These are phyloP conservation scores for Neolentinus lepideus DNA, from an alignment of 1,284 basidiomycete genomes.

Conservation along the genomic window DNA sequence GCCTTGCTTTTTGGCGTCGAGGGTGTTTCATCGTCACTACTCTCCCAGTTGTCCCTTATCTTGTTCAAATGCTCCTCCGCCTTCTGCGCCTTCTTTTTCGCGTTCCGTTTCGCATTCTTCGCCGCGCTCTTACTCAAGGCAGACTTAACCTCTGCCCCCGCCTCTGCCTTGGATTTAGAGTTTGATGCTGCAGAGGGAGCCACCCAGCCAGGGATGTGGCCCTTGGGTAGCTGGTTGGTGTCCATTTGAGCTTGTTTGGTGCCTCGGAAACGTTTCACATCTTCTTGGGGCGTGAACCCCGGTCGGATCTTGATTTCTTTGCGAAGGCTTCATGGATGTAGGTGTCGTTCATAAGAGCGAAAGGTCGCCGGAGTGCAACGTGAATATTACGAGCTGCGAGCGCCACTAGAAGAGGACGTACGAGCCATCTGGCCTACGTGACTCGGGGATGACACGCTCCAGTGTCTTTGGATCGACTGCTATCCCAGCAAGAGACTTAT, in stretches of 20 bases:
- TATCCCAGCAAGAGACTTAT: slow-evolving; percentile 73
- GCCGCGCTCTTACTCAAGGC: slow-evolving; percentile 9
- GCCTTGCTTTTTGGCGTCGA: slow-evolving; percentile 10
- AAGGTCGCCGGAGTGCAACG: slow-evolving; percentile 5
- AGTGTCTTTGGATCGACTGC: slow-evolving; percentile 76
- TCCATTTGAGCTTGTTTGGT: slow-evolving; percentile 71
- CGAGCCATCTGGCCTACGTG: slow-evolving; percentile 81
- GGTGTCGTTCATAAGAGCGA: not conserved
- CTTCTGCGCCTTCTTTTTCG: slow-evolving; percentile 59
- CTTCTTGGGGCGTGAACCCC: slow-evolving; percentile 93
- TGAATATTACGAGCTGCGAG: slow-evolving; percentile 9
- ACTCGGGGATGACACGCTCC: slow-evolving; percentile 84
- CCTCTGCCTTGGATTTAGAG: slow-evolving; percentile 12
- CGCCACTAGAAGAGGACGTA: slow-evolving; percentile 37
- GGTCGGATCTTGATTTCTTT: slow-evolving; percentile 90
- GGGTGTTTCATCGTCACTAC: slow-evolving; percentile 45
- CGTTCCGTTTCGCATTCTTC: slow-evolving; percentile 75
- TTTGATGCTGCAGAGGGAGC: slow-evolving; percentile 40
- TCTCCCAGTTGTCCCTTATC: slow-evolving; percentile 72
- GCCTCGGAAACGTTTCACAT: slow-evolving; percentile 79
- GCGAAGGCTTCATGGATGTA: slow-evolving; percentile 52
- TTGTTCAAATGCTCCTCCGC: slow-evolving; percentile 32
- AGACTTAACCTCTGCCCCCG: slow-evolving; percentile 9
- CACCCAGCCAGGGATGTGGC: slow-evolving; percentile 73
- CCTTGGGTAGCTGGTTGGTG: slow-evolving; percentile 53